Percentiles rank a stretch among this genome's conserved stretches.
phyloP scores from a whole-genome alignment of 441 rosid species.

The Flueggea neowawraea region DNA sequence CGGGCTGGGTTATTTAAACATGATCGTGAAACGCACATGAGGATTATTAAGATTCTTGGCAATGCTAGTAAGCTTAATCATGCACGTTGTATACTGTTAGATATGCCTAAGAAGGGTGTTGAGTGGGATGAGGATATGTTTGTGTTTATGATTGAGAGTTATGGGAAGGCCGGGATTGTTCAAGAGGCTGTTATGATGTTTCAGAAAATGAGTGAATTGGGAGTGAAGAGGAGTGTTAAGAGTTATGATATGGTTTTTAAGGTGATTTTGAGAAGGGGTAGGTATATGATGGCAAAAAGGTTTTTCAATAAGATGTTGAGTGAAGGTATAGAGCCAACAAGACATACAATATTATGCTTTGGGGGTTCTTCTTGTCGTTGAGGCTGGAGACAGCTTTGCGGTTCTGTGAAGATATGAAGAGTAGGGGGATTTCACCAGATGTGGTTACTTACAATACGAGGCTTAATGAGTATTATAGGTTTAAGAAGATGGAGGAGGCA shows the following conservation, averaged over 20 bases:
- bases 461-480: slow-evolving; percentile 69
- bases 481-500: slow-evolving; percentile 82
- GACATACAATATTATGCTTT: slow-evolving; percentile 66
- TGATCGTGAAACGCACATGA: slow-evolving; percentile 70
- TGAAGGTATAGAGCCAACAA: slow-evolving; percentile 72
- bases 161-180: slow-evolving; percentile 82
- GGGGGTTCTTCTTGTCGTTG: slow-evolving; percentile 88
- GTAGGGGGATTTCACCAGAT: slow-evolving; percentile 57
- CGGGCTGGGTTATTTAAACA: slow-evolving; percentile 76
- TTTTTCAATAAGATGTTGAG: slow-evolving; percentile 69
- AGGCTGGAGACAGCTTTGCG: slow-evolving; percentile 68
- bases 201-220: slow-evolving; percentile 70
- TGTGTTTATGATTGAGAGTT: slow-evolving; percentile 63
- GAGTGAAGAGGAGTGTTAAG: slow-evolving; percentile 66
- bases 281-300: slow-evolving; percentile 94
- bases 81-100: slow-evolving; percentile 76
- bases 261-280: slow-evolving; percentile 71
- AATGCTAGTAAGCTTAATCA: slow-evolving; percentile 69
- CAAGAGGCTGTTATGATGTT: slow-evolving; percentile 92
- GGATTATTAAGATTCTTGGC: slow-evolving; percentile 75
- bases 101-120: slow-evolving; percentile 87
- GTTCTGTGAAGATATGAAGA: slow-evolving; percentile 82
- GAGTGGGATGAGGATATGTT: slow-evolving; percentile 90
- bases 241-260: slow-evolving; percentile 75
- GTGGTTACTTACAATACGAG: slow-evolving; percentile 78